phyloP scores from a whole-genome alignment of 1,284 basidiomycete genomes.

The Ustanciosporium gigantosporum region DNA sequence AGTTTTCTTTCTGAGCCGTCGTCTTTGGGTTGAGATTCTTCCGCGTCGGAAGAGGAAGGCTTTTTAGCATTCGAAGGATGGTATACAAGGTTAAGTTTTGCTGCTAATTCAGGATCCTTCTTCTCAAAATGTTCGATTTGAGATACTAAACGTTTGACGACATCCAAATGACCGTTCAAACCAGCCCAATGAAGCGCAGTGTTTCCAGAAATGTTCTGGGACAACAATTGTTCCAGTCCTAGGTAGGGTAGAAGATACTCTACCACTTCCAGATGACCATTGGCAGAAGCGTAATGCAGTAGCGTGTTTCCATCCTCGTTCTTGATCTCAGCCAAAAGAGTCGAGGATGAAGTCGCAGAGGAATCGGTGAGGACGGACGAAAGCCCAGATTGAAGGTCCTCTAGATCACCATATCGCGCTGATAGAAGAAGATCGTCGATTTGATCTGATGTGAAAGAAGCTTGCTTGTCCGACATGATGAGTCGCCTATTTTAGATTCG shows the following conservation, averaged over 20 bases:
- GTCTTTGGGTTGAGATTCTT: slow-evolving; percentile 7
- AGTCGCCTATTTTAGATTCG: no score
- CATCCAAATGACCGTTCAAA: slow-evolving; percentile 54
- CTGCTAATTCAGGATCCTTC: slow-evolving; percentile 20
- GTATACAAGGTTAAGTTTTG: slow-evolving; percentile 21
- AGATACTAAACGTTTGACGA: slow-evolving; percentile 42
- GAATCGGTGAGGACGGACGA: slow-evolving; percentile 10
- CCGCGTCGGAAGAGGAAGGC: slow-evolving; percentile 4
- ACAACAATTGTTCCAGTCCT: slow-evolving; percentile 30
- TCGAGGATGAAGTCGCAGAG: not conserved
- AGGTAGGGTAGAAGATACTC: slow-evolving; percentile 32
- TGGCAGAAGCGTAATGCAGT: slow-evolving; percentile 55
- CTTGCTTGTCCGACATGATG: slow-evolving; percentile 14
- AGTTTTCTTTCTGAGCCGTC: slow-evolving; percentile 45
- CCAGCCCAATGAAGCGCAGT: slow-evolving; percentile 60
- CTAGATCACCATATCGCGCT: slow-evolving; percentile 53
- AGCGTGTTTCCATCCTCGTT: slow-evolving; percentile 51
- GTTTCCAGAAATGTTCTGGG: slow-evolving; percentile 55
- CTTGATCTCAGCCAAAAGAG: slow-evolving; percentile 3
- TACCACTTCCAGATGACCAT: slow-evolving; percentile 48
- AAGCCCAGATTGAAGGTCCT: slow-evolving; percentile 36
- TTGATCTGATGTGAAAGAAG: slow-evolving; percentile 37
- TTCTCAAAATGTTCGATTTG: slow-evolving; percentile 44
- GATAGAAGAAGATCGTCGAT: slow-evolving; percentile 57
- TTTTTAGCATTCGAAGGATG: slow-evolving; percentile 7